These are phyloP conservation scores for Colletotrichum sidae DNA, from an alignment of 2,329 filamentous ascomycete species.

Conservation along the genomic window DNA sequence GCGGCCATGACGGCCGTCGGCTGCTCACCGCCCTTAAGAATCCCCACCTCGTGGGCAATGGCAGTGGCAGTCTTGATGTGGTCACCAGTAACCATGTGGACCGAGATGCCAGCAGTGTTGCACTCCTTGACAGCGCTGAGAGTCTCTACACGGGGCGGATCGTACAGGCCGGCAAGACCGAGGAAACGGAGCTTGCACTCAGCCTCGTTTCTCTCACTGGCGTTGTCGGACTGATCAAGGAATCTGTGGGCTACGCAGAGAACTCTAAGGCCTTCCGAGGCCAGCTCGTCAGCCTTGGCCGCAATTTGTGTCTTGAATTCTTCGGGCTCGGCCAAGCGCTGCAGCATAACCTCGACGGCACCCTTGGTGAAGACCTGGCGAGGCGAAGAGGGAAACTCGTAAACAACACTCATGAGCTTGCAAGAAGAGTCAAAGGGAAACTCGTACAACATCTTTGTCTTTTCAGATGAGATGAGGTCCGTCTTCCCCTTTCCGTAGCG, in stretches of 20 bases:
- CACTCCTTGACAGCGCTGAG: slow-evolving; percentile 70
- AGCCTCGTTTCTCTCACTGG: slow-evolving; percentile 62
- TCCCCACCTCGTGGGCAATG: slow-evolving; percentile 74
- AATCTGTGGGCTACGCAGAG: slow-evolving; percentile 71
- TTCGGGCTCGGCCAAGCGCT: slow-evolving; percentile 61
- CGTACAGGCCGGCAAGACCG: slow-evolving; percentile 79
- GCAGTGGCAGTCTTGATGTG: slow-evolving; percentile 75
- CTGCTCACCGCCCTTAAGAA: slow-evolving; percentile 58
- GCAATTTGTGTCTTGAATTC: slow-evolving; percentile 59
- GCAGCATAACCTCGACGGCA: slow-evolving; percentile 67
- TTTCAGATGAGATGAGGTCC: slow-evolving; percentile 44
- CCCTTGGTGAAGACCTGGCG: slow-evolving; percentile 67
- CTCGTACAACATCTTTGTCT: slow-evolving; percentile 67
- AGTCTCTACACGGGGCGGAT: slow-evolving; percentile 77
- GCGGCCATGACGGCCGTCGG: slow-evolving; percentile 69
- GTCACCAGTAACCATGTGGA: slow-evolving; percentile 78
- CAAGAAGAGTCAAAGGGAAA: slow-evolving; percentile 80
- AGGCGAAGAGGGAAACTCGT: slow-evolving; percentile 50
- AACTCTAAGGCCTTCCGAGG: slow-evolving; percentile 73
- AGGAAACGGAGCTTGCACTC: slow-evolving; percentile 71
- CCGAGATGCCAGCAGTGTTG: slow-evolving; percentile 70
- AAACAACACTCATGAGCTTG: slow-evolving; percentile 82
- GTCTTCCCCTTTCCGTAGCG: slow-evolving; percentile 69
- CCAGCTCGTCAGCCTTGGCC: slow-evolving; percentile 66
- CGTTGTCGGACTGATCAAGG: slow-evolving; percentile 51